phyloP scores from a whole-genome alignment of 139 green algal species.

The Chlorella ohadii region DNA sequence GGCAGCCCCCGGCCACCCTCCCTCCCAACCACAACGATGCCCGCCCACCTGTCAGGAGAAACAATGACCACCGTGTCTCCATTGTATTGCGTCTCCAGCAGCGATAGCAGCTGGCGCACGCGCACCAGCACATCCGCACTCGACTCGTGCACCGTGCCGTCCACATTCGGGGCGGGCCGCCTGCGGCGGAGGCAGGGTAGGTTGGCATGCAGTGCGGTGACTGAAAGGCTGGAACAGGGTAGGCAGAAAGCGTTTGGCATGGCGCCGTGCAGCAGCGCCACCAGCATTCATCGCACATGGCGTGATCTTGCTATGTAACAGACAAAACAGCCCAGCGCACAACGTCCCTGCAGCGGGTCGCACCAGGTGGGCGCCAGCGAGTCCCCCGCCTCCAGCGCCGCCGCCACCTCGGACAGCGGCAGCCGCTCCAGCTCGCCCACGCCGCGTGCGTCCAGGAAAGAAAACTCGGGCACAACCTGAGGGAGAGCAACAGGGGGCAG shows the following conservation, averaged over 20 bases:
- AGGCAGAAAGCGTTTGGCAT: too few relatives aligned
- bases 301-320: too few relatives aligned
- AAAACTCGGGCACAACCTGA: conserved; percentile 78
- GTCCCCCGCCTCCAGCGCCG: conserved; percentile 23
- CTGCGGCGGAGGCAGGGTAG: too few relatives aligned
- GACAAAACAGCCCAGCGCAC: too few relatives aligned
- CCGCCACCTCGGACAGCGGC: conserved; percentile 18
- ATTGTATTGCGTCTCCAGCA: conserved; percentile 65
- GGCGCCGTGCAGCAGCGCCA: too few relatives aligned
- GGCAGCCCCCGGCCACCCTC: too few relatives aligned
- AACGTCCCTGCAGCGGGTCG: too few relatives aligned
- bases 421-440: conserved; percentile 66
- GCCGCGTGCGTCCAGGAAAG: conserved; percentile 60
- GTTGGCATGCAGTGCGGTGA: too few relatives aligned
- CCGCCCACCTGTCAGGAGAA: conserved; percentile 58
- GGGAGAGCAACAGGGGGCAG: neutral
- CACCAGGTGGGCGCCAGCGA: conserved; percentile 26
- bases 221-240: too few relatives aligned
- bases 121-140: conserved; percentile 74
- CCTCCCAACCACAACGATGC: too few relatives aligned
- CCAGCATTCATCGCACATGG: too few relatives aligned
- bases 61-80: conserved; percentile 71
- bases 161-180: conserved; percentile 47
- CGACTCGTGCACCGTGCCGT: conserved; percentile 84
- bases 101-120: conserved; percentile 69